These are phyloP conservation scores for Syncephalastrum sp. DNA, from an alignment of 371 early-diverging fungal genomes.

Conservation along the genomic window DNA sequence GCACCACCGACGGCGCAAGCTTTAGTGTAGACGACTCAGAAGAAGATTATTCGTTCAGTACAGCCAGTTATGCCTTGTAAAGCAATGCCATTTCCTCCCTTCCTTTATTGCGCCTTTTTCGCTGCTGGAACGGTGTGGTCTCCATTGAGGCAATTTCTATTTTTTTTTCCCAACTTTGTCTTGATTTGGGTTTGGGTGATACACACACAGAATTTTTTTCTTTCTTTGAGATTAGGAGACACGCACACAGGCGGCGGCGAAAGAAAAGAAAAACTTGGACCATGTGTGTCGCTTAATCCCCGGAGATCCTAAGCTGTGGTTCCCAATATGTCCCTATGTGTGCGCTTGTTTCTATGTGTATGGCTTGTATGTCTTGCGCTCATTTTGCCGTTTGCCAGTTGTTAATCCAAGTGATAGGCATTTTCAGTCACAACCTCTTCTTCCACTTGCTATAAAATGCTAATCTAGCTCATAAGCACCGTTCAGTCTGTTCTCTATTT, in stretches of 20 bases:
- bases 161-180: background rate
- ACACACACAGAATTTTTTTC: too few species aligned
- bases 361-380: constrained; percentile 5
- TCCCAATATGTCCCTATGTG: too few species aligned
- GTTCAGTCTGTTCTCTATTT: background rate
- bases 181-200: too few species aligned
- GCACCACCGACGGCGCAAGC: background rate
- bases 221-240: too few species aligned
- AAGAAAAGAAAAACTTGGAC: background rate
- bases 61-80: constrained; percentile 47
- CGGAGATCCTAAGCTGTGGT: too few species aligned
- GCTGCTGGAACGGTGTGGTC: background rate
- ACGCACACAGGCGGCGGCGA: background rate
- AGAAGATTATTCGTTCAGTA: constrained; percentile 41
- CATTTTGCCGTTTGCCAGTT: constrained; percentile 17
- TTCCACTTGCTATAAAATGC: too few species aligned
- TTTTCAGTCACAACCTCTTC: background rate
- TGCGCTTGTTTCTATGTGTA: too few species aligned
- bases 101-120: constrained; percentile 1
- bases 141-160: constrained; percentile 1
- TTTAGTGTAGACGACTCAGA: constrained; percentile 11
- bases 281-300: too few species aligned
- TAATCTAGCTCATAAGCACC: background rate
- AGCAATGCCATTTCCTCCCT: background rate
- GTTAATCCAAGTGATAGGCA: constrained; percentile 9